Percentiles rank a stretch among this genome's conserved stretches.
Conservation (phyloP, 1,139 yeast genomes). For the Geotrichum fermentans region DNA sequence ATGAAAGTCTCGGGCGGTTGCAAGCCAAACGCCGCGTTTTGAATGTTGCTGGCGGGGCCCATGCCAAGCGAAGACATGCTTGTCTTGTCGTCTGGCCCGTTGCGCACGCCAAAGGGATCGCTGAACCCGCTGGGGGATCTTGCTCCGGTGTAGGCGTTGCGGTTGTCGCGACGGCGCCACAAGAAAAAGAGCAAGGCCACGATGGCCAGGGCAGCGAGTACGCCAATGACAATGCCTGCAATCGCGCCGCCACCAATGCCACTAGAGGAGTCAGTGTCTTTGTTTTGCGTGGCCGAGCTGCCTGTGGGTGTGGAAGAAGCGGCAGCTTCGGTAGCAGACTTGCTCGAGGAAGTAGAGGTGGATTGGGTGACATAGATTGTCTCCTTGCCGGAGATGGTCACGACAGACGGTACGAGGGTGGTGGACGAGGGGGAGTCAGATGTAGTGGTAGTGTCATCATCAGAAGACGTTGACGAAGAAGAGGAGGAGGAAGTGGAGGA, state of each 20-base stretch:
- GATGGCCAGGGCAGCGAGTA: conserved; percentile 38
- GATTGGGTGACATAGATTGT: conserved; percentile 14
- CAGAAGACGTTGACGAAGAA: conserved; percentile 7
- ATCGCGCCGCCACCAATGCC: conserved; percentile 33
- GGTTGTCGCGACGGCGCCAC: conserved; percentile 43
- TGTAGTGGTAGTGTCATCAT: not conserved
- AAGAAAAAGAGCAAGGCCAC: conserved; percentile 47
- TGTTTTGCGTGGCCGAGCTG: not conserved
- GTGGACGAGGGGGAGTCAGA: conserved; percentile 3
- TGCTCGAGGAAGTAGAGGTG: conserved; percentile 2
- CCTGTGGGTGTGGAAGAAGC: conserved; percentile 11
- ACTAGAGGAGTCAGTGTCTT: conserved; percentile 4
- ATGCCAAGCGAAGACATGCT: conserved; percentile 22
- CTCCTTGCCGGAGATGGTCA: conserved; percentile 12
- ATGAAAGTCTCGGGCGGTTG: conserved; percentile 44
- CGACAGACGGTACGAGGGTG: conserved; percentile 5
- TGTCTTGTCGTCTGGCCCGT: conserved; percentile 21
- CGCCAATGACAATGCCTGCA: conserved; percentile 35
- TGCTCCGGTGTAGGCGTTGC: conserved; percentile 38
- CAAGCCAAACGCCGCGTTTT: conserved; percentile 7
- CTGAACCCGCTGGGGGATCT: conserved; percentile 28
- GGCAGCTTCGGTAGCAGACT: not conserved
- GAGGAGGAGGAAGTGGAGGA: conserved; percentile 12
- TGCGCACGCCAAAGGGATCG: conserved; percentile 27
- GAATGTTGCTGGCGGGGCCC: conserved; percentile 20